A percentile compares a stretch with the other conserved stretches of the same genome.
These are phyloP conservation scores for Spirogloea muscicola DNA, from an alignment of 139 green algal genomes.

Conservation along the genomic window DNA sequence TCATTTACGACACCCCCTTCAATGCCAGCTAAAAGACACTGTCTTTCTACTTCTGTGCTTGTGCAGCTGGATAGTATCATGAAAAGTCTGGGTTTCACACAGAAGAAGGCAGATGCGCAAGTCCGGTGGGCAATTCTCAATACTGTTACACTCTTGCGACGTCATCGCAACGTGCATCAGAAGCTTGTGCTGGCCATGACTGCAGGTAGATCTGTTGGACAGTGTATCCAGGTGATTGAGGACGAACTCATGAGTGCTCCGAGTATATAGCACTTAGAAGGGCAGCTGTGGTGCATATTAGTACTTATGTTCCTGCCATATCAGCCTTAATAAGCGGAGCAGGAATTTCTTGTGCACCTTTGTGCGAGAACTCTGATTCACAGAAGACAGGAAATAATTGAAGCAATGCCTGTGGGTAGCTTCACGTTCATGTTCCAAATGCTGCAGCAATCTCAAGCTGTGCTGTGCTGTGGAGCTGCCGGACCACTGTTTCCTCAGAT, in stretches of 20 bases:
- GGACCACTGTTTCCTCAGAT: too few species aligned
- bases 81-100: constrained; percentile 65
- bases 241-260: constrained; percentile 34
- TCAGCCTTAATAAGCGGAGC: too few species aligned
- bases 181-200: constrained; percentile 71
- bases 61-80: constrained; percentile 82
- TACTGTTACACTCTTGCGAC: constrained; percentile 70
- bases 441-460: too few species aligned
- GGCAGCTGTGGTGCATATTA: too few species aligned
- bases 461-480: too few species aligned
- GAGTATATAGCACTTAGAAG: constrained; percentile 5
- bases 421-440: too few species aligned
- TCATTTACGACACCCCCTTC: too few species aligned
- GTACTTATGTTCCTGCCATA: too few species aligned
- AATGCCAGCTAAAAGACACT: neutral
- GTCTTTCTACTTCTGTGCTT: neutral
- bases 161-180: constrained; percentile 64
- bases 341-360: too few species aligned
- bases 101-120: constrained; percentile 84
- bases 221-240: constrained; percentile 83
- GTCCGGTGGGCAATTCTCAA: constrained; percentile 93
- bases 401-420: too few species aligned
- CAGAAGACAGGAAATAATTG: too few species aligned
- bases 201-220: constrained; percentile 55
- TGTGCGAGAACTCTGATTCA: too few species aligned